Conservation (phyloP, 495 filamentous ascomycete species). For the Tuber microsphaerosporum region DNA sequence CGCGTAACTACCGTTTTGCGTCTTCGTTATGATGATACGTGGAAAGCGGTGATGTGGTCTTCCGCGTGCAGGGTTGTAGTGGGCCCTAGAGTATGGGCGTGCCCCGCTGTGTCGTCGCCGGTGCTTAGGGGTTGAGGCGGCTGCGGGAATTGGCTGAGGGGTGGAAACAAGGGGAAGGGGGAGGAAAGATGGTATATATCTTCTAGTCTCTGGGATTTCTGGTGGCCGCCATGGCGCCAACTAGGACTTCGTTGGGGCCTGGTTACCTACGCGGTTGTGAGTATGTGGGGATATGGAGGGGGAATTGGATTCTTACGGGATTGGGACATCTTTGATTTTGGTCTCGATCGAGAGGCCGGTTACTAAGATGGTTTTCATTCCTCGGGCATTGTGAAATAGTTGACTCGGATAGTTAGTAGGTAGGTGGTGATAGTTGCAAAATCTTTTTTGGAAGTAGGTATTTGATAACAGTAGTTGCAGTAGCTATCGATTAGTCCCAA, state of each 20-base stretch:
- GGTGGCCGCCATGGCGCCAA: conserved; percentile 60
- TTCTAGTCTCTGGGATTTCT: conserved; percentile 83
- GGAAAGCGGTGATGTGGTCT: conserved; percentile 46
- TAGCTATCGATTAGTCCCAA: background rate
- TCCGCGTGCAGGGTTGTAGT: conserved; percentile 45
- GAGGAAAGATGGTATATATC: conserved; percentile 8
- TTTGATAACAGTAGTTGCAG: background rate
- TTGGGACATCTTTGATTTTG: conserved; percentile 14
- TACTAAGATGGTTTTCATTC: conserved; percentile 16
- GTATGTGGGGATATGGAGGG: background rate
- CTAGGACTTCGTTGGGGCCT: conserved; percentile 55
- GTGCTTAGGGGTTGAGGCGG: conserved; percentile 25
- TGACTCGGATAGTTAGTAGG: background rate
- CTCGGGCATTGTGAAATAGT: conserved; percentile 14
- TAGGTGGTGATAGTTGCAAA: background rate
- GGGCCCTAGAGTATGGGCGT: conserved; percentile 43
- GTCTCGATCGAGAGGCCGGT: conserved; percentile 7
- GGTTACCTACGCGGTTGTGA: conserved; percentile 10
- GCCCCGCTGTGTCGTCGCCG: conserved; percentile 47
- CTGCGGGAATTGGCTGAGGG: background rate
- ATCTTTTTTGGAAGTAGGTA: background rate
- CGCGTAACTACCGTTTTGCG: conserved; percentile 41
- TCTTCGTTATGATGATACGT: conserved; percentile 34
- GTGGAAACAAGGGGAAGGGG: background rate
- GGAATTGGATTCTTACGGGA: conserved; percentile 15